Conservation (phyloP, 2,329 filamentous ascomycete genomes). For the Trichoderma cornu-damae region DNA sequence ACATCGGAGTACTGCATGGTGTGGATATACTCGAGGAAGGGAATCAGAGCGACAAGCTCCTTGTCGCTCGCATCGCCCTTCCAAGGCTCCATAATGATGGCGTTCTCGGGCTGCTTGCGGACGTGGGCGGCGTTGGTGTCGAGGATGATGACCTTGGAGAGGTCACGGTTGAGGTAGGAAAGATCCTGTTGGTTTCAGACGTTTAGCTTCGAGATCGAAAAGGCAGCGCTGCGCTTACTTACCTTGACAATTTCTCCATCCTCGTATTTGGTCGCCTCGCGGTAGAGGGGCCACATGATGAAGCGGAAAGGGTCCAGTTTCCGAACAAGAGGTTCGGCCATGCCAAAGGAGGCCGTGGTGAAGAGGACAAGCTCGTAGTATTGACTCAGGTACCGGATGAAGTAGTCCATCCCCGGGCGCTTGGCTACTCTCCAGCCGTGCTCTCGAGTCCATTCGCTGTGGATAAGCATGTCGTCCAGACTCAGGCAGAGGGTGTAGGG, state of each 20-base stretch:
- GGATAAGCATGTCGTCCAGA: slow-evolving; percentile 87
- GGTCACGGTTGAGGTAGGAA: slow-evolving; percentile 93
- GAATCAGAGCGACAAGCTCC: slow-evolving; percentile 82
- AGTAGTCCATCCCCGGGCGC: slow-evolving; percentile 93
- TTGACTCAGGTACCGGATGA: slow-evolving; percentile 90
- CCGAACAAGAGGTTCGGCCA: slow-evolving; percentile 80
- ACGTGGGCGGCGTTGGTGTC: slow-evolving; percentile 81
- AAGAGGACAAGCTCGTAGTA: slow-evolving; percentile 98
- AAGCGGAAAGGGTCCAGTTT: slow-evolving; percentile 95
- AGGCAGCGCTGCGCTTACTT: slow-evolving; percentile 25
- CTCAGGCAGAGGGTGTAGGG: slow-evolving; percentile 91
- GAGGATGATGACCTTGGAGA: slow-evolving; percentile 91
- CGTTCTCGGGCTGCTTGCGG: slow-evolving; percentile 90
- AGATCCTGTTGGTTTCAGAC: slow-evolving; percentile 62
- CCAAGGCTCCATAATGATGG: slow-evolving; percentile 88
- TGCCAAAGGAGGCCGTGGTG: slow-evolving; percentile 77
- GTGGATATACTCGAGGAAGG: slow-evolving; percentile 94
- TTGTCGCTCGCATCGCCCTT: slow-evolving; percentile 76
- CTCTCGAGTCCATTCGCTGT: slow-evolving; percentile 90
- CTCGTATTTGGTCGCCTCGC: slow-evolving; percentile 96
- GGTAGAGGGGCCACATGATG: slow-evolving; percentile 89
- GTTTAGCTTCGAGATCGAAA: slow-evolving; percentile 19
- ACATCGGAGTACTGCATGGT: slow-evolving; percentile 90
- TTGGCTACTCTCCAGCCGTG: slow-evolving; percentile 95
- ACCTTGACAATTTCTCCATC: slow-evolving; percentile 96